Conservation (phyloP, 1,284 basidiomycete genomes). For the Austropuccinia psidii region DNA sequence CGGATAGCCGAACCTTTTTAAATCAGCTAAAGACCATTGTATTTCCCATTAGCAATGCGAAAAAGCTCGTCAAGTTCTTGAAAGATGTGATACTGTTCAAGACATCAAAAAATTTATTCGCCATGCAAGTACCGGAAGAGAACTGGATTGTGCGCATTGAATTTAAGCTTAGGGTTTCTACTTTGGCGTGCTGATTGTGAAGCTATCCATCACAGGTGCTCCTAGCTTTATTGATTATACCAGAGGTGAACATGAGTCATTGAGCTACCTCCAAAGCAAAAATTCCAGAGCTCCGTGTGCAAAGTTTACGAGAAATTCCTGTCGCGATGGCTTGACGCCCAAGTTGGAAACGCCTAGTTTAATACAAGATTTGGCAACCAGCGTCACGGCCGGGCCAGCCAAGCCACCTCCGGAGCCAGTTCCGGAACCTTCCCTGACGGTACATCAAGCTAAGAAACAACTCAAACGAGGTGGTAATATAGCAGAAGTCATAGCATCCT, state of each 20-base stretch:
- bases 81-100: constrained; percentile 14
- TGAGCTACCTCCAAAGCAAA: background rate
- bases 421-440: background rate
- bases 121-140: constrained; percentile 23
- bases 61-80: background rate
- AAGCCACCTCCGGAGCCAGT: background rate
- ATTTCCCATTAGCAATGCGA: constrained; percentile 33
- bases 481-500: constrained; percentile 21
- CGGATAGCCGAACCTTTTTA: too few species aligned
- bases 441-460: constrained; percentile 22
- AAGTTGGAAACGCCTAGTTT: background rate
- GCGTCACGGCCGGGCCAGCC: background rate
- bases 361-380: background rate
- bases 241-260: constrained; percentile 17
- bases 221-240: constrained; percentile 30
- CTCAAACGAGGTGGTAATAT: constrained; percentile 22
- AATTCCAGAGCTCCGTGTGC: background rate
- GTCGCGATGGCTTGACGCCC: background rate
- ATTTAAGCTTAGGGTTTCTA: background rate
- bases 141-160: constrained; percentile 11
- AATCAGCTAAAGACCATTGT: too few species aligned
- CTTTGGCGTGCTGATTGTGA: background rate
- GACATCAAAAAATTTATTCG: constrained; percentile 26
- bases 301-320: constrained; percentile 17
- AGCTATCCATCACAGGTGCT: background rate